Percentiles rank a stretch among this genome's conserved stretches.
Conservation (phyloP, 768 basidiomycete genomes). For the Kwoniella sp. region DNA sequence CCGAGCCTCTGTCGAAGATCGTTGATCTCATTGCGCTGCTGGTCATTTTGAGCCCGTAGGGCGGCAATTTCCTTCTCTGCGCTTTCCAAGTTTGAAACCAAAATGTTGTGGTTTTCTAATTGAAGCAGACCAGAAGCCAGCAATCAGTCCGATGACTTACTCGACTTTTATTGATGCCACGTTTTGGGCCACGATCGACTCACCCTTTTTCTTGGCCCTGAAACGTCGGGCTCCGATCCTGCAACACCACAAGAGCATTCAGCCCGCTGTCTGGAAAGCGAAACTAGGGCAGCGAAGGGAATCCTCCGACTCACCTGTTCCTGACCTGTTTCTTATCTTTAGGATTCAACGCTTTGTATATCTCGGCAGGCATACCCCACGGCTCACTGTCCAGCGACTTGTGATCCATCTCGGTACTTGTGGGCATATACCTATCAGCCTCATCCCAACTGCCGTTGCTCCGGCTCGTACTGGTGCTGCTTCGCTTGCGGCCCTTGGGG, state of each 20-base stretch:
- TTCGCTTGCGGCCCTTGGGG: constrained; percentile 22
- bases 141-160: background rate
- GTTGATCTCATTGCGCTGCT: constrained; percentile 38
- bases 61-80: constrained; percentile 31
- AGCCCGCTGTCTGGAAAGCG: background rate
- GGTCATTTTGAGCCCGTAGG: constrained; percentile 20
- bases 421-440: constrained; percentile 9
- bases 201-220: constrained; percentile 44
- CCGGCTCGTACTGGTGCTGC: constrained; percentile 25
- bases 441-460: constrained; percentile 39
- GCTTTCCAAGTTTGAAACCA: constrained; percentile 26
- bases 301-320: constrained; percentile 24
- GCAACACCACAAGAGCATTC: background rate
- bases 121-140: background rate
- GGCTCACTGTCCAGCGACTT: constrained; percentile 24
- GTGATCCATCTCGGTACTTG: constrained; percentile 12
- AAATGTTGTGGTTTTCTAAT: too few species aligned
- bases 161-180: too few species aligned
- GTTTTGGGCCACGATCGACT: constrained; percentile 8
- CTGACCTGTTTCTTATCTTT: constrained; percentile 51
- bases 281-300: background rate
- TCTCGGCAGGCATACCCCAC: constrained; percentile 51
- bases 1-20: constrained; percentile 35
- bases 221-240: constrained; percentile 40
- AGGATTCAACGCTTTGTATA: constrained; percentile 47